Conservation (phyloP, 176 grass and related monocot genomes). For the Pontederia paniculata region DNA sequence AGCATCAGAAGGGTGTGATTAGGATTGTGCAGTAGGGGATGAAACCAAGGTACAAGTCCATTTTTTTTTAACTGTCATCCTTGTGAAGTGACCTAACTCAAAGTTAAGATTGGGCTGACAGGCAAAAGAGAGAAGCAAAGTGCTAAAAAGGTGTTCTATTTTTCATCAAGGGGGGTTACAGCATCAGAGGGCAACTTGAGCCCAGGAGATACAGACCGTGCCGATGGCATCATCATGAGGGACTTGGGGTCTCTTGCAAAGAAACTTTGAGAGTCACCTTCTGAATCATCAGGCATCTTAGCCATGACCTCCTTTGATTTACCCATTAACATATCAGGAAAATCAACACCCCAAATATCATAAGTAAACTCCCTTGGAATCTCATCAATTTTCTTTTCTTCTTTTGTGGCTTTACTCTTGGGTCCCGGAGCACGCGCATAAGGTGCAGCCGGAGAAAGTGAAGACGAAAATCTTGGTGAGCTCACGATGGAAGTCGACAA, state of each 20-base stretch:
- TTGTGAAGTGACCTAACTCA: no score
- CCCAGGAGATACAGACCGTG: constrained; percentile 22
- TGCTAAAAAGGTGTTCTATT: constrained; percentile 27
- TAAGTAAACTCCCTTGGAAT: constrained; percentile 52
- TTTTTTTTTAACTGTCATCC: no score
- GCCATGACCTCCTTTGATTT: constrained; percentile 29
- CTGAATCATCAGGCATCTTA: constrained; percentile 44
- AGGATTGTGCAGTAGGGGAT: no score
- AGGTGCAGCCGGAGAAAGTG: constrained; percentile 33
- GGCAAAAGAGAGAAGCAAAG: no score
- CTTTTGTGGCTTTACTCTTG: constrained; percentile 39
- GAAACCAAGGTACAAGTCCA: no score
- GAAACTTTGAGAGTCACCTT: constrained; percentile 67
- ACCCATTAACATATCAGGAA: constrained; percentile 42
- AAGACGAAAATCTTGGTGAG: constrained; percentile 12
- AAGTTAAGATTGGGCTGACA: no score
- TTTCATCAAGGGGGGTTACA: constrained; percentile 61
- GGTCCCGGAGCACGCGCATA: constrained; percentile 66
- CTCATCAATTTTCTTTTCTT: constrained; percentile 22
- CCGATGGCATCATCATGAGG: constrained; percentile 55
- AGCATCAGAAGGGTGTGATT: no score
- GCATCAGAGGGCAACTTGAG: constrained; percentile 29
- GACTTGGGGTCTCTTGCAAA: constrained; percentile 65
- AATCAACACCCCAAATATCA: constrained; percentile 87
- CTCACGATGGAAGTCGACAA: constrained; percentile 14